A percentile compares a stretch with the other conserved stretches of the same genome.
Evolutionary conservation across 2,329 filamentous ascomycete species (phyloP).

Genomic region (Pseudogymnoascus sp.): DNA sequence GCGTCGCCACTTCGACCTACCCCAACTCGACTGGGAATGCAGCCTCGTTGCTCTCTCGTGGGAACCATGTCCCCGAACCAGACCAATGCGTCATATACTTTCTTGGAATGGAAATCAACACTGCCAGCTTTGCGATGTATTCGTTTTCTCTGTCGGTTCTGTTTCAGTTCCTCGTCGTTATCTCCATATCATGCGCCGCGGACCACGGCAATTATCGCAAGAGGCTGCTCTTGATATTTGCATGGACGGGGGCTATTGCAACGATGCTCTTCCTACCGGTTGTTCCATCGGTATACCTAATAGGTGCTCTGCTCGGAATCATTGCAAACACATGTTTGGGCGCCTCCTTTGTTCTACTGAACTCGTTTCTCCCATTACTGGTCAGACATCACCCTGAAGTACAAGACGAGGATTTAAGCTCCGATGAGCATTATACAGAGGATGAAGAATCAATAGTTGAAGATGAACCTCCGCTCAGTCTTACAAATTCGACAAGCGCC

Average conservation of each 20-base stretch:
- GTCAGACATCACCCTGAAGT: slow-evolving; percentile 67
- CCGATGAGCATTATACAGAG: slow-evolving; percentile 8
- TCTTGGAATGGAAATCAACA: slow-evolving; percentile 82
- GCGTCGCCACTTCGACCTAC: slow-evolving; percentile 51
- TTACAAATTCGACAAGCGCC: slow-evolving; percentile 40
- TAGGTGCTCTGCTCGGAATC: slow-evolving; percentile 79
- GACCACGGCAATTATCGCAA: slow-evolving; percentile 93
- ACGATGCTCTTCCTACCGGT: slow-evolving; percentile 88
- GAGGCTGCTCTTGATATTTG: slow-evolving; percentile 78
- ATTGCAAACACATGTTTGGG: slow-evolving; percentile 91
- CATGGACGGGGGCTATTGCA: slow-evolving; percentile 67
- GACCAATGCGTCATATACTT: slow-evolving; percentile 75
- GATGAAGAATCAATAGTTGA: slow-evolving; percentile 11
- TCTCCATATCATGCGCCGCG: slow-evolving; percentile 92
- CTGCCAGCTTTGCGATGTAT: slow-evolving; percentile 96
- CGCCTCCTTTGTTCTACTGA: slow-evolving; percentile 88
- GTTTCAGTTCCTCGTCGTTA: slow-evolving; percentile 80
- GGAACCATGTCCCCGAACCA: slow-evolving; percentile 8
- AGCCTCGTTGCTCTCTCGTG: slow-evolving; percentile 14
- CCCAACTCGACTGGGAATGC: slow-evolving; percentile 20
- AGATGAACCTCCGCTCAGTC: slow-evolving; percentile 11
- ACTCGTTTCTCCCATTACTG: slow-evolving; percentile 87
- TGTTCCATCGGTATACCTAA: slow-evolving; percentile 64
- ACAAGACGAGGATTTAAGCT: slow-evolving; percentile 22
- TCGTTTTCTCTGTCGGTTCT: slow-evolving; percentile 91